Conservation (phyloP, 2,329 filamentous ascomycete genomes). For the Fusarium papillatum region DNA sequence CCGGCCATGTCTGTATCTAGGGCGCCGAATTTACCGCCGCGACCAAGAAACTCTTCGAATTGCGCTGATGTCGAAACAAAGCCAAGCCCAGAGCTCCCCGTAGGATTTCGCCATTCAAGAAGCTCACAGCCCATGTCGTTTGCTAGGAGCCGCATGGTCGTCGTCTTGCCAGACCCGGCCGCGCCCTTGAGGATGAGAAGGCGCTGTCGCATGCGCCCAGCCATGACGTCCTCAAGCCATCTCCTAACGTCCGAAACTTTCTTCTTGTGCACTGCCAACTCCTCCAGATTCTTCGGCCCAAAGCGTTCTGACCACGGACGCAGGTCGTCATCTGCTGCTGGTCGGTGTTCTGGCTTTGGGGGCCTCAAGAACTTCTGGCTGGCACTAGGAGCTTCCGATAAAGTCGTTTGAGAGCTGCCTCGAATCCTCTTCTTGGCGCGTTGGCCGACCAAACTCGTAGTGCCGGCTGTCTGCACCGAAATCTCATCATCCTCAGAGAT, state of each 20-base stretch:
- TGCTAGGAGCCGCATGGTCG: slow-evolving; percentile 84
- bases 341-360: slow-evolving; percentile 45
- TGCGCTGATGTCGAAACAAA: slow-evolving; percentile 81
- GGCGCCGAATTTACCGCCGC: slow-evolving; percentile 84
- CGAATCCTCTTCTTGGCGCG: slow-evolving; percentile 68
- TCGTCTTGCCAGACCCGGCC: slow-evolving; percentile 94
- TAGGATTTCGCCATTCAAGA: slow-evolving; percentile 92
- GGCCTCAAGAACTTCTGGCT: slow-evolving; percentile 68
- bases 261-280: slow-evolving; percentile 94
- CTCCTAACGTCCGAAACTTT: slow-evolving; percentile 89
- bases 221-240: slow-evolving; percentile 85
- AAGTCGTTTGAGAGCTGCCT: slow-evolving; percentile 46
- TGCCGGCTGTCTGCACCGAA: slow-evolving; percentile 62
- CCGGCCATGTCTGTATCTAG: slow-evolving; percentile 63
- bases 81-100: slow-evolving; percentile 69
- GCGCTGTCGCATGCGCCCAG: slow-evolving; percentile 75
- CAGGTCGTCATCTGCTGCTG: slow-evolving; percentile 63
- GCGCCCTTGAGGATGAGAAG: slow-evolving; percentile 90
- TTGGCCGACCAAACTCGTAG: slow-evolving; percentile 67
- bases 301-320: slow-evolving; percentile 93
- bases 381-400: slow-evolving; percentile 45
- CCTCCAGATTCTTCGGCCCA: slow-evolving; percentile 79
- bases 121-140: slow-evolving; percentile 82
- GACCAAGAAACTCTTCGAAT: slow-evolving; percentile 92
- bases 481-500: slow-evolving; percentile 74